Conservation (phyloP, 1,284 basidiomycete genomes). For the Ceratobasidium papillatum region DNA sequence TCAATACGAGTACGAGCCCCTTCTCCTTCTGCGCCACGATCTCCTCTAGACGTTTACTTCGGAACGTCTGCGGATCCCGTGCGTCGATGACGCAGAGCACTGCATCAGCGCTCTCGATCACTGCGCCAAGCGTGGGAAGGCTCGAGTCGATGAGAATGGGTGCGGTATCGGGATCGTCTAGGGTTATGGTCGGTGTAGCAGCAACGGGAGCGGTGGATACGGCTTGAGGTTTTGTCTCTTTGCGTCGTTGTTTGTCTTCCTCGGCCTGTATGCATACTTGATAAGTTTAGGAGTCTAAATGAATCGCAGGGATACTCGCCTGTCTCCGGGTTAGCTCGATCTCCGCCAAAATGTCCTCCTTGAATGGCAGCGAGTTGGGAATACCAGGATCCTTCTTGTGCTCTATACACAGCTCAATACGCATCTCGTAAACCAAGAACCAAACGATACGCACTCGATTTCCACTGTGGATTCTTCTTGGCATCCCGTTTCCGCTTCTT, state of each 20-base stretch:
- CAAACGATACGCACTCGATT: slow-evolving; percentile 75
- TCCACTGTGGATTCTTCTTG: slow-evolving; percentile 90
- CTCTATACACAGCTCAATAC: not conserved
- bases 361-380: slow-evolving; percentile 97
- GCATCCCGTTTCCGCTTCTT: slow-evolving; percentile 81
- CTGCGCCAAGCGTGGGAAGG: slow-evolving; percentile 72
- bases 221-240: slow-evolving; percentile 55
- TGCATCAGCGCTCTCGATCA: slow-evolving; percentile 84
- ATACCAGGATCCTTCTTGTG: slow-evolving; percentile 89
- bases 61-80: slow-evolving; percentile 78
- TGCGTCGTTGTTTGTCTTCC: slow-evolving; percentile 73
- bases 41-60: slow-evolving; percentile 72
- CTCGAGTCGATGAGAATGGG: slow-evolving; percentile 72
- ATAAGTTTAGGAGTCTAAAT: not conserved
- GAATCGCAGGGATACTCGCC: not conserved
- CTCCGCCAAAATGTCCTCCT: slow-evolving; percentile 95
- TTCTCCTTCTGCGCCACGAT: slow-evolving; percentile 59
- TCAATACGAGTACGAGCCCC: slow-evolving; percentile 76
- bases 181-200: not conserved
- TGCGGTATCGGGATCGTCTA: slow-evolving; percentile 36
- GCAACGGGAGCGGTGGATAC: not conserved
- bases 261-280: slow-evolving; percentile 59
- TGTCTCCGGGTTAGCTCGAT: slow-evolving; percentile 60
- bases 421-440: not conserved
- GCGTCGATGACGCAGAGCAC: slow-evolving; percentile 87